Base-by-base conservation (phyloP, 164 flowering plant genomes). In the Cinnamomum chago region DNA sequence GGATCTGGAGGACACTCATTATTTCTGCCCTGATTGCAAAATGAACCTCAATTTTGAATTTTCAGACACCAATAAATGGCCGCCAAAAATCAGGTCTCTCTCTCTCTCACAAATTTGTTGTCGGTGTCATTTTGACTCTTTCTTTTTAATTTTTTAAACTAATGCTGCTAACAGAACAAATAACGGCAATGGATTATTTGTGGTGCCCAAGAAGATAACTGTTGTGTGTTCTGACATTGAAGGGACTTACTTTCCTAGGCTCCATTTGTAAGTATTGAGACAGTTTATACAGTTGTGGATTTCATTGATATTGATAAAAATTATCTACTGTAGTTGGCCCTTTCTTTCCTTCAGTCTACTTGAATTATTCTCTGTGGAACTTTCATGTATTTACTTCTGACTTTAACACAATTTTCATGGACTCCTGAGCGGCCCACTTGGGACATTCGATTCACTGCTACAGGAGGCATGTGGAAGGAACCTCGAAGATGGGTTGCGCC, bases 11-110 rank as follows among this genome's bases (percentile, higher is more conserved):
- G 79, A 83, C 67, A 78, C 88, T 67, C 95, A 90, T 74, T 95
- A 95, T 77, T 93, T 85, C 85, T 95, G 99, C 82, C 98, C 97
- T 30, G 83, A 88, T 60, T 95, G 99, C 89, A 93, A 85, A 83
- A 90, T 89, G 27, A 92, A 92, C 82, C 87, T 88, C 72, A 88
- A 87, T 75, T 91, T 89, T 84, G 97, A 91, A 58, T 77, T 90
- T 80, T 87, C 92, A 60, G 96, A 74, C 50, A 67, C 81, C 40
- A 83, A 80, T 6, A 82, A 81, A 66, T 73, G 72, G 76, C 79
- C 76, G 76, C 76, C 86, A 51, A 60, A 79, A 71, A 50, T 75
- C 74, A 84, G 78, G 97, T 91, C 84, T 33, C 82, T 77, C 9
- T 40, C 47, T 18, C 5, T 50, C 9, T 50, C 4, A 3, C 33